These are phyloP conservation scores for Schwanniomyces occidentalis DNA, from an alignment of 805 yeast species.

Conservation along the genomic window DNA sequence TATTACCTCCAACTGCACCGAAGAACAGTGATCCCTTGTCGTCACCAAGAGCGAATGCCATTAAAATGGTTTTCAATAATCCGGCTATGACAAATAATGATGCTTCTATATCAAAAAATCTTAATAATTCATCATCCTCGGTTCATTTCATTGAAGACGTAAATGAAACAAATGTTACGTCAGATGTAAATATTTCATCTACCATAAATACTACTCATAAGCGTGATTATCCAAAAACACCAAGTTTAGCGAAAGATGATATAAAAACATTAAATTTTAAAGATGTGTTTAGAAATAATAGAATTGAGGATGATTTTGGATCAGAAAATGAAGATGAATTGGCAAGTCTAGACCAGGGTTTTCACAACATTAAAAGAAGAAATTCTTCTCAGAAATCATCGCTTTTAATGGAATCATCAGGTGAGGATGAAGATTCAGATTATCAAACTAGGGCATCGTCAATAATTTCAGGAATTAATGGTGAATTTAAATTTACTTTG, in stretches of 20 bases:
- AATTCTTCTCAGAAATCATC: conserved; percentile 11
- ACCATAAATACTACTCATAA: conserved; percentile 32
- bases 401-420: conserved; percentile 16
- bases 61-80: conserved; percentile 42
- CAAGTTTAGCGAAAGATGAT: conserved; percentile 26
- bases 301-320: conserved; percentile 23
- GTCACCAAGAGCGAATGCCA: conserved; percentile 41
- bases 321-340: conserved; percentile 23
- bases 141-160: conserved; percentile 24
- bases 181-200: conserved; percentile 27
- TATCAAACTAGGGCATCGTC: conserved; percentile 41
- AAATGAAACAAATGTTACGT: conserved; percentile 21
- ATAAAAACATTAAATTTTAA: conserved; percentile 31
- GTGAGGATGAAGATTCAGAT: conserved; percentile 24
- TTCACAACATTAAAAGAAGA: conserved; percentile 3
- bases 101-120: conserved; percentile 2
- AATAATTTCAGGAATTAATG: conserved; percentile 38
- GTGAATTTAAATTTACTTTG: conserved; percentile 53
- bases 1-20: not conserved
- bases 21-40: conserved; percentile 14
- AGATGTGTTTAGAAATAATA: conserved; percentile 29
- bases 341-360: conserved; percentile 17
- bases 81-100: conserved; percentile 37
- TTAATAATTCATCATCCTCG: conserved; percentile 1
- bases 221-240: conserved; percentile 48